Evolutionary conservation across 352 stramenopile species (phyloP), one percentile per base, ranked within the genome.

Genomic region (Phytophthora meadii): DNA sequence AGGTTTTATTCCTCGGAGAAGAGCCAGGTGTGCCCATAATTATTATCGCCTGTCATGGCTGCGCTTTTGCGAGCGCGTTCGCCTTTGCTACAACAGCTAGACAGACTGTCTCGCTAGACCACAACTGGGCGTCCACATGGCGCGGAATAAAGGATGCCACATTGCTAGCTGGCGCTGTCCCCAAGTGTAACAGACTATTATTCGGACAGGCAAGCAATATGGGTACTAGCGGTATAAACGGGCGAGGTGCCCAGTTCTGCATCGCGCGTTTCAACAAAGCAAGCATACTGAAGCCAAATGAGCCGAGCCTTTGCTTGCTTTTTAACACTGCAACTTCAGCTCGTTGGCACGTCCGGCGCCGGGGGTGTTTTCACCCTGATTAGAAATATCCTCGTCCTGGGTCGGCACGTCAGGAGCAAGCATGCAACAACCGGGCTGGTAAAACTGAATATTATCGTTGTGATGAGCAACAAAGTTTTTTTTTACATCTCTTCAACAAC

Each of bases 1-100:
- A 67, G 42, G 54, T 62, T 62, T 48, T 61, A 36, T 62, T 36
- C 15, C 54, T 62, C 47, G 48, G 25, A 58, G 54, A 70, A 50
- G 25, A 59, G 46, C 41, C 49, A 53, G 39, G 25, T 49, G 34
- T 44, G 36, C 61, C 60, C 47, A 64, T 63, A 48, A 54, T 60
- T 40, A 25, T 58, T 39, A 37, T 54, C 44, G 36, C 37, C 46
- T 65, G 56, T 50, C 30, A 65, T 65, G 27, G 37, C 32, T 60
- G 50, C 45, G 40, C 47, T 61, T 50, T 65, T n/a, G 7, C 2
- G 17, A 48, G 9, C 12, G 44, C 14, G 25, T 12, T 14, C 22
- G 9, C 19, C 3, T 34, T 25, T 34, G 14, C 27, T 15, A 44
- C 15, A 45, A 5, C 30, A n/a, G 22, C 36, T 15, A 39, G 36